Evolutionary conservation across 495 filamentous ascomycete genomes (phyloP), one percentile per base, ranked within the genome.

Genomic region (Achaetomiella virescens): DNA sequence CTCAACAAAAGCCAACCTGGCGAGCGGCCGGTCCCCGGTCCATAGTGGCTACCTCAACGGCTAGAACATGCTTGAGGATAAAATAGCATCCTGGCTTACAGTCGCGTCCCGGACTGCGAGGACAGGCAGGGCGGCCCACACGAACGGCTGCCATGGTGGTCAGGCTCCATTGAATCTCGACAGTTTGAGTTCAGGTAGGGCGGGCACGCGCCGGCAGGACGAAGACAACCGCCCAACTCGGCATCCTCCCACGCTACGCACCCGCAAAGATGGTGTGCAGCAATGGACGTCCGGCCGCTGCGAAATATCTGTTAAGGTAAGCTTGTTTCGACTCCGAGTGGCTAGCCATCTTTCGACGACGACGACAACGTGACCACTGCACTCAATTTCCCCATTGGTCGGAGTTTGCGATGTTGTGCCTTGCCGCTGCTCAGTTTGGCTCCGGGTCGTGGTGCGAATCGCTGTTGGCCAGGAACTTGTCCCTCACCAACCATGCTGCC

Each of bases 181-280:
- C 20, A 8, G 51, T 27, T 37, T 25, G 29, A 27, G 27, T 6
- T 38, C n/a, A 38, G 21, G 33, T 15, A 40, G 25, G 40, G 12
- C 38, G 42, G 40, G 7, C 52, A 38, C 25, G 10, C 29, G 42
- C 42, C 52, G 43, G 42, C 42, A 42, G 47, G 43, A 38, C n/a
- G 40, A 27, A 54, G 24, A 37, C 25, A n/a, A 17, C 31, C 17
- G 14, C 41, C 31, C 29, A 25, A 22, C 18, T 10, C 18, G 27
- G 38, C 43, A 38, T 11, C 38, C 50, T 21, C 37, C n/a, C 6
- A 40, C 31, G 6, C 12, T 49, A 10, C 1, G 35, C 14, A 5
- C 21, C 11, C n/a, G 49, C 49, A 21, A 12, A 53, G 38, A 41
- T 43, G 50, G 40, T 53, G 50, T 33, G 41, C 42, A 36, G 29